phyloP scores from a whole-genome alignment of 805 yeast species.

The Saturnispora saitoi region DNA sequence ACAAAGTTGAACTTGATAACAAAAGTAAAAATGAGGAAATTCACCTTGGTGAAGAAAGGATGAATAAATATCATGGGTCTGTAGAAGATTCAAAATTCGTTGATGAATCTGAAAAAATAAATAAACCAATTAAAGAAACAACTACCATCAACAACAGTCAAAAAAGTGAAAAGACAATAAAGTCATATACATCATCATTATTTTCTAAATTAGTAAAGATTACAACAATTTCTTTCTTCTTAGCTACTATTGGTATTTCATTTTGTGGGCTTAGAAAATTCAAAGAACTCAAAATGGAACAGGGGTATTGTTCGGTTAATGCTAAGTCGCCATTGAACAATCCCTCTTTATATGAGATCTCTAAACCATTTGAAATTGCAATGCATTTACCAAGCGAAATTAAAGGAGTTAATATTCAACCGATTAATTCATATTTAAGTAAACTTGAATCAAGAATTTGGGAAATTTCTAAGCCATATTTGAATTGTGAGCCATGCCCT shows the following conservation, averaged over 20 bases:
- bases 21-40: conserved; percentile 1
- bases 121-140: no score
- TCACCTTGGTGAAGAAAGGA: background rate
- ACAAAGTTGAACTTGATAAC: background rate
- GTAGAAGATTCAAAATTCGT: conserved; percentile 10
- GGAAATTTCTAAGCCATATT: conserved; percentile 34
- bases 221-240: background rate
- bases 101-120: background rate
- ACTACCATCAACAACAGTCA: no score
- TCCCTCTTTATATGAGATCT: background rate
- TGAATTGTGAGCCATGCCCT: conserved; percentile 70
- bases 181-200: background rate
- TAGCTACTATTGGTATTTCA: background rate
- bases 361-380: background rate
- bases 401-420: conserved; percentile 4
- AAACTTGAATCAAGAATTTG: conserved; percentile 33
- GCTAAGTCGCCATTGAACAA: background rate
- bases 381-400: background rate
- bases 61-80: conserved; percentile 2
- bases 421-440: conserved; percentile 22
- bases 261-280: conserved; percentile 38
- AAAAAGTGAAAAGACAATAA: background rate
- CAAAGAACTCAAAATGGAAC: conserved; percentile 48
- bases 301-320: conserved; percentile 64
- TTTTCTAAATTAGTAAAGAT: conserved; percentile 3